Evolutionary conservation across 192 early-diverging fungal species (phyloP).

Genomic region (Mortierella hygrophila): DNA sequence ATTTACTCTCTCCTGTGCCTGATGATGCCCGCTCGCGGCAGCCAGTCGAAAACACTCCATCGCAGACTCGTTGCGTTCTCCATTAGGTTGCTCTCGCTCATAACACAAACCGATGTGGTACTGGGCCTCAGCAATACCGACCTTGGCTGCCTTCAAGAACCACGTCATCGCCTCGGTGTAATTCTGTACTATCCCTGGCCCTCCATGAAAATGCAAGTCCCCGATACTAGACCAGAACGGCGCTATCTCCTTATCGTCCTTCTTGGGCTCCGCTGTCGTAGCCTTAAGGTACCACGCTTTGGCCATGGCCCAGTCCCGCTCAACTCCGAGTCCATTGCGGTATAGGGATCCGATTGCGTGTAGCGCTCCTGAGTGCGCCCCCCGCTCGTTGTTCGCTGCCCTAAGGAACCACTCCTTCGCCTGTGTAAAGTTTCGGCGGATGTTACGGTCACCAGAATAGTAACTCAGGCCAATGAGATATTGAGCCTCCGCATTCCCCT

Average conservation of each 20-base stretch:
- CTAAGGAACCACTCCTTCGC: background rate
- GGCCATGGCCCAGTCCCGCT: background rate
- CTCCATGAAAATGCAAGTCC: too few species aligned
- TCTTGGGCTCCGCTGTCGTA: too few species aligned
- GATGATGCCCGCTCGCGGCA: too few species aligned
- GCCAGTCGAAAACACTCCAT: too few species aligned
- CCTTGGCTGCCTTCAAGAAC: background rate
- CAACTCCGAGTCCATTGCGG: background rate
- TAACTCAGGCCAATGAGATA: background rate
- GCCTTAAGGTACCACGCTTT: background rate
- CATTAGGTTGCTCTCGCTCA: too few species aligned
- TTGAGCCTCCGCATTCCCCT: background rate
- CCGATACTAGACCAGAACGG: too few species aligned
- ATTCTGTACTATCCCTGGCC: background rate
- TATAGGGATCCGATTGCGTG: background rate
- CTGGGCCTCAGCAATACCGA: background rate
- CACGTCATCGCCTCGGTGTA: background rate
- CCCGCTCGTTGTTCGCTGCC: background rate
- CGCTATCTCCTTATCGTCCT: too few species aligned
- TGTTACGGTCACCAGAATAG: background rate
- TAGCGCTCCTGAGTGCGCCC: background rate
- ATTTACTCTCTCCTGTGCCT: too few species aligned
- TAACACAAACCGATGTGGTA: background rate
- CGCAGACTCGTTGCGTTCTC: too few species aligned
- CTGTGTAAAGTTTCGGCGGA: background rate